These are phyloP conservation scores for Geosmithia putterillii DNA, from an alignment of 2,329 filamentous ascomycete genomes.

Conservation along the genomic window DNA sequence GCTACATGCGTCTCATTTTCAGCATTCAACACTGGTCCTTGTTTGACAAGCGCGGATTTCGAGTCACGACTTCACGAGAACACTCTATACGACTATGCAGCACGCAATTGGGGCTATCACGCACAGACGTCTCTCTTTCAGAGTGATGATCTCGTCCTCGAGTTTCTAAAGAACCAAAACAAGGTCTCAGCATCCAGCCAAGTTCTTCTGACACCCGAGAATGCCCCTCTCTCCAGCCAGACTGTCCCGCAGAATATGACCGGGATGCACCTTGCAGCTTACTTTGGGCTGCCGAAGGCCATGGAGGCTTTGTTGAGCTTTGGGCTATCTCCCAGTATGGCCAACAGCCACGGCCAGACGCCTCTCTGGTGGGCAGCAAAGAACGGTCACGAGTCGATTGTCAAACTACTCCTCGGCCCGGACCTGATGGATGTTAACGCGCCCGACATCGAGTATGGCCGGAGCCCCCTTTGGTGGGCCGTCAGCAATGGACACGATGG, in stretches of 20 bases:
- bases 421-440: not conserved
- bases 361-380: not conserved
- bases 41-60: not conserved
- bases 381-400: not conserved
- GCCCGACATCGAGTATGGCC: not conserved
- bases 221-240: not conserved
- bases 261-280: conserved; percentile 1
- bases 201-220: not conserved
- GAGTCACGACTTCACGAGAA: not conserved
- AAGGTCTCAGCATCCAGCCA: not conserved
- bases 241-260: not conserved
- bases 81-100: conserved; percentile 1
- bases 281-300: not conserved
- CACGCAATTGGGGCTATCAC: conserved; percentile 1
- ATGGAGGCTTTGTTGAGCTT: not conserved
- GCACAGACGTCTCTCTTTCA: not conserved
- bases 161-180: not conserved
- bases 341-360: not conserved
- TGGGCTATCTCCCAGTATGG: too few relatives aligned
- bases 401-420: not conserved
- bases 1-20: conserved; percentile 22
- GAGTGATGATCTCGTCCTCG: not conserved
- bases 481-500: not conserved
- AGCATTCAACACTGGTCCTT: conserved; percentile 8
- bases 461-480: not conserved